Evolutionary conservation across 1,139 yeast species (phyloP), one percentile per base, ranked within the genome.

Genomic region (Yamadazyma buinensis): DNA sequence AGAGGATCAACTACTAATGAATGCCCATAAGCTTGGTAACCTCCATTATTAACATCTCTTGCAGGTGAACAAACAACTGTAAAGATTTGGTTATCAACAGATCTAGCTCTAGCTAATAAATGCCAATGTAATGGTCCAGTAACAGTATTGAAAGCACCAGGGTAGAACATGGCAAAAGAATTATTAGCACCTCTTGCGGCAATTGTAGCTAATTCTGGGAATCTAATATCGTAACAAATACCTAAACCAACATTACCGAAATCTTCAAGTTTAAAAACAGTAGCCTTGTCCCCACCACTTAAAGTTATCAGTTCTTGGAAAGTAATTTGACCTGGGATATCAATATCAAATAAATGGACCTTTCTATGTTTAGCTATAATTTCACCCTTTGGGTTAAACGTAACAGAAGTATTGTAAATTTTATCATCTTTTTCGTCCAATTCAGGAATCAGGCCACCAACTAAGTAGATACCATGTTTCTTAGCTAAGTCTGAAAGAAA

Each of bases 81-180:
- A 53, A 76, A 90, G 8, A 84, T 56, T 58, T 90, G 94, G 59
- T 90, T 90, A 55, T 90, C 97, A 9, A 90, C 83, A 4, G 97
- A 95, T 43, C 97, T 70, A 1, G 95, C 73, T 40, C 90, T 71
- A 1, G 94, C 96, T 40, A 90, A 72, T 45, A 88, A 67, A 46
- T 82, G 84, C 97, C 97, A 90, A 57, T 87, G 97, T 52, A 86
- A 66, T 1, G 97, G 97, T 0, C 97, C 97, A 0, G 97, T 90
- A 21, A 92, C 86, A 15, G 95, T 85, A 65, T 90, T 90, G 67
- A 90, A 90, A 0, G 97, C 97, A 35, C 96, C 95, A 0, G 97
- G 97, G 47, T 87, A 88, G 35, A 87, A 70, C 92, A 88, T 83
- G 24, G 94, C 95, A 61, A 87, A 87, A 0, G 95, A 80, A 38